phyloP scores from a whole-genome alignment of 2,329 filamentous ascomycete genomes.

The Fusarium heterosporum region DNA sequence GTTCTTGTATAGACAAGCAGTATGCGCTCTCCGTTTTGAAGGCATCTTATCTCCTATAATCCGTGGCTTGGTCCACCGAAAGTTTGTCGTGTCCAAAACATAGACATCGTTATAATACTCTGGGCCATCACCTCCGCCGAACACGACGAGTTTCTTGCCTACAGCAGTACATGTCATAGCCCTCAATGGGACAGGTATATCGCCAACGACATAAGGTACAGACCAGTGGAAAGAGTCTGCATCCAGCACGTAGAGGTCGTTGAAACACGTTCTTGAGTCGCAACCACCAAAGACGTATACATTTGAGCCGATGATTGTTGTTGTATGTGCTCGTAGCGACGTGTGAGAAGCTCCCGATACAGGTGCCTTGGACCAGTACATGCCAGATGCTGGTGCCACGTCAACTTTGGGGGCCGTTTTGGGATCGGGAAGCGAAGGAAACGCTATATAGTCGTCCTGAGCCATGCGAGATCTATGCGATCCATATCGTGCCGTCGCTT shows the following conservation, averaged over 20 bases:
- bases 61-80: constrained; percentile 72
- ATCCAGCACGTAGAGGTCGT: constrained; percentile 76
- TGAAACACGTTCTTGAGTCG: constrained; percentile 75
- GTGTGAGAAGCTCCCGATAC: constrained; percentile 72
- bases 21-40: constrained; percentile 73
- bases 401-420: constrained; percentile 69
- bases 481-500: constrained; percentile 34
- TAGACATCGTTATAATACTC: constrained; percentile 80
- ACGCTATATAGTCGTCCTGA: constrained; percentile 59
- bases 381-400: constrained; percentile 73
- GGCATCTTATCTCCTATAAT: constrained; percentile 69
- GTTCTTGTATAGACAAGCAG: constrained; percentile 77
- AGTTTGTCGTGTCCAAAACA: constrained; percentile 77
- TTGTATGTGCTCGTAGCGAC: constrained; percentile 73
- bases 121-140: constrained; percentile 76
- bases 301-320: constrained; percentile 73
- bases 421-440: constrained; percentile 68
- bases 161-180: constrained; percentile 80
- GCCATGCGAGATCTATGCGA: constrained; percentile 44
- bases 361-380: constrained; percentile 77
- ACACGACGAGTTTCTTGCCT: constrained; percentile 76
- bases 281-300: constrained; percentile 77
- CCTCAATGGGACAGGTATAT: constrained; percentile 72
- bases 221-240: constrained; percentile 79
- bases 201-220: constrained; percentile 71